Base-by-base conservation (phyloP, 179 eudicot genomes). In the Spergularia azorica region DNA sequence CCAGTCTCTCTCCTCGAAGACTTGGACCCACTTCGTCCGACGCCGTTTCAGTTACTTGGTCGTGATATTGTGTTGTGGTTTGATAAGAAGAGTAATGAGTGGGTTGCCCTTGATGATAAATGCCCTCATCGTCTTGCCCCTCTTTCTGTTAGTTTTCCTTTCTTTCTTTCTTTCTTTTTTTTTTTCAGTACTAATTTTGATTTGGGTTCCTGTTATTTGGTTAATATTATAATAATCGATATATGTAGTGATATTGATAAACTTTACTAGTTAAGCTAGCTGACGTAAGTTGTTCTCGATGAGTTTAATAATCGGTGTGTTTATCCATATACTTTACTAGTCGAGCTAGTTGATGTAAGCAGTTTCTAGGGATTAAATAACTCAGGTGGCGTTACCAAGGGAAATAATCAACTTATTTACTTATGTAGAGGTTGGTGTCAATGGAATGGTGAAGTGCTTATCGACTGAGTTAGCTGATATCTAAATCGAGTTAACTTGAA, bases 61-160 rank as follows among this genome's bases (percentile, higher is more conserved):
- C 93, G 95, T 16, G 97, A 95, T 77, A 80, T 95, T 57, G 97
- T 91, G 18, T 77, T 95, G 73, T 95, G 99, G 99, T 91, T 91
- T 77, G 90, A 89, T 46, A 77, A 72, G 6, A 66, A 81, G 38
- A 32, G 32, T 38, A 79, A 88, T 55, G 72, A 86, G 38, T 95
- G 99, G 99, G 92, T 90, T 66, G 97, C 92, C 70, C 81, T 95
- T 11, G 97, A 95, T 77, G 97, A 95, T 65, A 89, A 89, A 48
- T 92, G 97, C 86, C 98, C 98, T 32, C 98, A 95, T 77, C 96
- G 98, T 39, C 91, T 95, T 50, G 98, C 98, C 18, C 98, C 98
- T 80, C 86, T 95, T 67, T 95, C 98, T 56, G 98, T 95, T 81
- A 79, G 70, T 54, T 56, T 11, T 38, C 43, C 12, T 63, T 16